phyloP scores from a whole-genome alignment of 371 early-diverging fungal genomes.

The Mortierella sp. region DNA sequence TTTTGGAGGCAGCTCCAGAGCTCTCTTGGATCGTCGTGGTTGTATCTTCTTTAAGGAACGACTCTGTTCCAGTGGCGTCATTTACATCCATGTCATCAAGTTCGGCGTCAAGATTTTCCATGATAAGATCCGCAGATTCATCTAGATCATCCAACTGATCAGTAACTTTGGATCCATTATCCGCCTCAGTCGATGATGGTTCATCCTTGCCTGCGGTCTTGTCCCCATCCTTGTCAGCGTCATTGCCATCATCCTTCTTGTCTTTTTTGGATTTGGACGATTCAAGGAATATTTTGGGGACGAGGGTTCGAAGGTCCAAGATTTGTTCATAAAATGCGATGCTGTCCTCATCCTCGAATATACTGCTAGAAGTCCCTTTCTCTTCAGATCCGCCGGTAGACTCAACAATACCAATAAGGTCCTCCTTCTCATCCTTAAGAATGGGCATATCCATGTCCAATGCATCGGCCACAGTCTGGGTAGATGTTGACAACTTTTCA shows the following conservation, averaged over 20 bases:
- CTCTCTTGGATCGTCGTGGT: slow-evolving; percentile 18
- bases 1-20: slow-evolving; percentile 52
- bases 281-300: slow-evolving; percentile 84
- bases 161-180: slow-evolving; percentile 26
- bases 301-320: slow-evolving; percentile 78
- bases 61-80: slow-evolving; percentile 43
- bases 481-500: slow-evolving; percentile 67
- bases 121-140: slow-evolving; percentile 30
- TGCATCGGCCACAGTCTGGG: slow-evolving; percentile 67
- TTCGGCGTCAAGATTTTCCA: slow-evolving; percentile 53
- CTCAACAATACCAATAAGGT: slow-evolving; percentile 40
- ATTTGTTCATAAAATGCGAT: slow-evolving; percentile 87
- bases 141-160: slow-evolving; percentile 51
- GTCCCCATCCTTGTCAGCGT: slow-evolving; percentile 49
- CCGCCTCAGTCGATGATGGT: slow-evolving; percentile 19
- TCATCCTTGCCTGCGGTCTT: slow-evolving; percentile 29
- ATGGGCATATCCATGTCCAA: slow-evolving; percentile 82
- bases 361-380: slow-evolving; percentile 65
- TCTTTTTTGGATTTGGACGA: slow-evolving; percentile 57
- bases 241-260: slow-evolving; percentile 55
- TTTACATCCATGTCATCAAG: slow-evolving; percentile 45
- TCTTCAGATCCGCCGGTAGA: slow-evolving; percentile 39
- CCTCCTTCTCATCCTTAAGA: slow-evolving; percentile 39
- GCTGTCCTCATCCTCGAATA: slow-evolving; percentile 93
- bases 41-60: slow-evolving; percentile 40